These are phyloP conservation scores for Colletotrichum liriopes DNA, from an alignment of 2,329 filamentous ascomycete genomes.

Conservation along the genomic window DNA sequence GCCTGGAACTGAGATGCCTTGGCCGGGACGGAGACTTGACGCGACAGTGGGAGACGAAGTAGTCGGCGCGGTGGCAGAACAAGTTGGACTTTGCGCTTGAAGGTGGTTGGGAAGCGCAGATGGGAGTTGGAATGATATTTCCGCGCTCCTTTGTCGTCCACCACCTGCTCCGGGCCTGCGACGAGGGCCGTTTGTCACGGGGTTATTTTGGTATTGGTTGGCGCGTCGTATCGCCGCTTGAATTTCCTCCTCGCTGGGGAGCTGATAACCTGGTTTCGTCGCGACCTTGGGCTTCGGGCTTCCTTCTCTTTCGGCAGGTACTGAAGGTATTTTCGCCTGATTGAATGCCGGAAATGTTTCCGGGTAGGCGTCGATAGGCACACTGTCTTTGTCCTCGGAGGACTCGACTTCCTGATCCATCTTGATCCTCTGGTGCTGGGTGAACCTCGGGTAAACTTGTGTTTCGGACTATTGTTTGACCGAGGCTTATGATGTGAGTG, in stretches of 20 bases:
- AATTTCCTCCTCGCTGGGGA: conserved; percentile 32
- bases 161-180: conserved; percentile 33
- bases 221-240: conserved; percentile 36
- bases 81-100: not conserved
- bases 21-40: not conserved
- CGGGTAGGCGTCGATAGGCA: conserved; percentile 23
- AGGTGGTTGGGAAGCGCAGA: not conserved
- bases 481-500: not conserved
- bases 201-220: conserved; percentile 24
- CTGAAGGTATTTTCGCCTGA: conserved; percentile 7
- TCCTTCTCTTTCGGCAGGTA: conserved; percentile 2
- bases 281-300: not conserved
- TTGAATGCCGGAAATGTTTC: conserved; percentile 38
- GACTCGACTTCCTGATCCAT: conserved; percentile 33
- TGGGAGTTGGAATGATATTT: conserved; percentile 37
- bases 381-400: conserved; percentile 28
- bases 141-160: conserved; percentile 32
- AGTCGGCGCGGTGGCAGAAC: conserved; percentile 2
- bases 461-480: conserved; percentile 15
- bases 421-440: conserved; percentile 22
- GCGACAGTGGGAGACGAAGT: not conserved
- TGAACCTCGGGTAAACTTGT: conserved; percentile 32
- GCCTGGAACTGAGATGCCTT: conserved; percentile 34
- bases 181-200: conserved; percentile 39
- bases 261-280: conserved; percentile 20